Base-by-base conservation (phyloP, 176 grass and related monocot genomes). In the Juncus inflexus region DNA sequence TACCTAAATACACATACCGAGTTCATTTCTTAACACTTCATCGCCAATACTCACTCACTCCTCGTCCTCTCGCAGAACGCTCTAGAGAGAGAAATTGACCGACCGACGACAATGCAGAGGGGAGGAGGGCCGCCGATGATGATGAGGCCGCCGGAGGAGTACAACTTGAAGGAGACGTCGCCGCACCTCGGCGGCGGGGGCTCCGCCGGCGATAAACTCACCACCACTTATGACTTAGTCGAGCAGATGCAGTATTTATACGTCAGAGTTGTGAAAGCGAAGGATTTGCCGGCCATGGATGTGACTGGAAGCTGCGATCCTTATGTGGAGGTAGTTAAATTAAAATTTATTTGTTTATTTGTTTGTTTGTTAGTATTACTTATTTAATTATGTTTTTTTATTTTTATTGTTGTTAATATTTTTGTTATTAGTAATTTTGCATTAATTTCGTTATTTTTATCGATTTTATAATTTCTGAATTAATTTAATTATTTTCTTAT, bases 181-280 rank as follows among this genome's bases (percentile, higher is more conserved):
- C 77, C 86, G 16, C 72, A 66, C n/a, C 77, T 89, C 49, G 85
- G 80, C 3, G 85, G 85, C 12, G 77, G 69, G 42, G 75, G 75
- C 40, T 65, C 71, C 58, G 77, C 69, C 5, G 81, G 74, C 11
- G 83, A 90, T 58, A 86, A 84, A 60, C 72, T 74, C 7, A 77
- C 58, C 15, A 86, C 62, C 67, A 80, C 79, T 11, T 80, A 77
- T 74, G 79, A 90, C 55, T 76, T 86, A 9, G 76, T 86, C 4
- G 72, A 90, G 63, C 66, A 90, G 42, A 83, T 86, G 79, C 76
- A 73, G 14, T 90, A 90, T 60, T 79, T 90, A 37, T 86, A 86
- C 15, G 83, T 83, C 35, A 63, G 76, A 69, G 79, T 80, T 64
- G 87, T 85, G 54, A 90, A 82, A 61, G 82, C 78, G 6, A 90